Evolutionary conservation across 306 rosid genomes (phyloP).

Genomic region (Oxytropis ochrocephala): DNA sequence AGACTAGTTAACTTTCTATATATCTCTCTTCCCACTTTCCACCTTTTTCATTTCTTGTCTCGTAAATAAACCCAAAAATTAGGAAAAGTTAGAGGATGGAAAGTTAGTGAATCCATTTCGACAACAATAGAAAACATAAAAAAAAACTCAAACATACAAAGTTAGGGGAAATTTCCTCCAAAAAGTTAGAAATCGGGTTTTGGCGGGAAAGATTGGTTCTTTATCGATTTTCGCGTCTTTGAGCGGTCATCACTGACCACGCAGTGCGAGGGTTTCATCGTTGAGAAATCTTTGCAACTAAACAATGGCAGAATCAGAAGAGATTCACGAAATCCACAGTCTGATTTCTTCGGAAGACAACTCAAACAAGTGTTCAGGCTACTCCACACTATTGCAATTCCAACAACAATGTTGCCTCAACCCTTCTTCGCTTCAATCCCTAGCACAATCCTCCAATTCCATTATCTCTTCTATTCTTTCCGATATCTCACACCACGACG

Average conservation of each 20-base stretch:
- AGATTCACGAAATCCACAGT: conserved; percentile 36
- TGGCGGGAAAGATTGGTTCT: conserved; percentile 28
- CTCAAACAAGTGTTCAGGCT: conserved; percentile 45
- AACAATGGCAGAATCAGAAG: conserved; percentile 47
- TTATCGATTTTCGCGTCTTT: background rate
- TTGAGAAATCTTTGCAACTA: background rate
- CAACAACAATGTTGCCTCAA: conserved; percentile 44
- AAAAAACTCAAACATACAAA: too few species aligned
- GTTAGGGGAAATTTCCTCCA: too few species aligned
- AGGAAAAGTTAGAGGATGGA: too few species aligned
- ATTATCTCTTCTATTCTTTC: conserved; percentile 29
- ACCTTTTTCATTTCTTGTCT: too few species aligned
- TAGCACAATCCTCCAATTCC: conserved; percentile 31
- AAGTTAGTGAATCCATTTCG: too few species aligned
- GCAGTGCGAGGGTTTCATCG: background rate
- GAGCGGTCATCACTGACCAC: background rate
- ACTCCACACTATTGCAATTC: conserved; percentile 54
- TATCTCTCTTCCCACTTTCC: too few species aligned
- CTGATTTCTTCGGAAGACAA: conserved; percentile 36
- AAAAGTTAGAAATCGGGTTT: background rate
- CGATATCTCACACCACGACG: conserved; percentile 50
- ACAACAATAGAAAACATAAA: too few species aligned
- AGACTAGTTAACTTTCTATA: too few species aligned
- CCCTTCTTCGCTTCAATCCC: conserved; percentile 41
- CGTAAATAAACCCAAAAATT: too few species aligned